Conservation (phyloP, 495 filamentous ascomycete genomes). For the Hypoxylon fuscum region DNA sequence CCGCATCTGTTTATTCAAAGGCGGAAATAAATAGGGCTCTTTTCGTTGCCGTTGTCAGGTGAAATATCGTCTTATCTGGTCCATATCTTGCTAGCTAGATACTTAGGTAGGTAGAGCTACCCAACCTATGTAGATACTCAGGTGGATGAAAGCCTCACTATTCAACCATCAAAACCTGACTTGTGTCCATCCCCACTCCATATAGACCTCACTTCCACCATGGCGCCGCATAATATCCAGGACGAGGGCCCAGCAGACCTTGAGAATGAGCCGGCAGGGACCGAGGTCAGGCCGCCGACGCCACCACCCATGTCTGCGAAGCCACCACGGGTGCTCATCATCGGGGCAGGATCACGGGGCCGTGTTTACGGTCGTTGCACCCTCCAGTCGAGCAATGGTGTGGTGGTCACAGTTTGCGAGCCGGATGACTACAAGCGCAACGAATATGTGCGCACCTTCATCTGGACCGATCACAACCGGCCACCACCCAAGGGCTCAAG, state of each 20-base stretch:
- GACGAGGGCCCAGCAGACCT: conserved; percentile 39
- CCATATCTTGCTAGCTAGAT: too few species aligned
- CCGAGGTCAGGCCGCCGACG: conserved; percentile 39
- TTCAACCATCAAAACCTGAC: neutral
- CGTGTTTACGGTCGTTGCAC: conserved; percentile 77
- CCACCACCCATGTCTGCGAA: conserved; percentile 47
- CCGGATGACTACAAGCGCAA: conserved; percentile 79
- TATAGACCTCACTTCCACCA: conserved; percentile 4
- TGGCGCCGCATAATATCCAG: conserved; percentile 42
- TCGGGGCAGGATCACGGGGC: conserved; percentile 89
- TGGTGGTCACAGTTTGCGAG: conserved; percentile 81
- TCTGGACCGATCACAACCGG: conserved; percentile 62
- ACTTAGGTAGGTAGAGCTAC: neutral
- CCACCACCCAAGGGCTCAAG: conserved; percentile 60
- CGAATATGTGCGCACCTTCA: conserved; percentile 70
- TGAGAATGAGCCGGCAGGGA: conserved; percentile 18
- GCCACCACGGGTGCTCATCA: conserved; percentile 74
- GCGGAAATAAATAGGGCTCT: neutral
- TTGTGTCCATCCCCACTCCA: neutral
- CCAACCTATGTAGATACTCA: neutral
- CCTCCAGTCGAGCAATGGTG: conserved; percentile 64
- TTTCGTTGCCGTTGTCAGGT: neutral
- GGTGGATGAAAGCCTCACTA: neutral
- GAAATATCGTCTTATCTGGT: neutral
- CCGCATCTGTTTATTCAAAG: neutral